A percentile compares a stretch with the other conserved stretches of the same genome.
Evolutionary conservation across 2,329 filamentous ascomycete genomes (phyloP).

Genomic region (Sarocladiaceae sp.): DNA sequence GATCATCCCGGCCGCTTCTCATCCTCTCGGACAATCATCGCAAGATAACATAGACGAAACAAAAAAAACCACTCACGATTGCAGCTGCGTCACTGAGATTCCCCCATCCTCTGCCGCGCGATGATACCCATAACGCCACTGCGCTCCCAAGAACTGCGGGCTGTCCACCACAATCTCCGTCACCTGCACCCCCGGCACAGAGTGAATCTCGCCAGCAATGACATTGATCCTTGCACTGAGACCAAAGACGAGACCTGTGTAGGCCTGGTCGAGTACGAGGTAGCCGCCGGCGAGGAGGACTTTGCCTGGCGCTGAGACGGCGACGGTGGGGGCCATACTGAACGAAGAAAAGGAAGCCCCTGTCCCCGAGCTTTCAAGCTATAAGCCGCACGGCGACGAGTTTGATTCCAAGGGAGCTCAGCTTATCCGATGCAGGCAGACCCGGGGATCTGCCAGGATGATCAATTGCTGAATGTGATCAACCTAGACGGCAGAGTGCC

Average conservation of each 20-base stretch:
- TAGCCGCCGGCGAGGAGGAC: slow-evolving; percentile 93
- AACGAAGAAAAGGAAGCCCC: background rate
- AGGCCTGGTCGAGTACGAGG: slow-evolving; percentile 80
- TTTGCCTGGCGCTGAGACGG: slow-evolving; percentile 90
- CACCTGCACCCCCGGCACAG: slow-evolving; percentile 56
- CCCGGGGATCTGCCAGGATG: background rate
- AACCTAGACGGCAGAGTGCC: background rate
- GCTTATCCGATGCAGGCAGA: no score
- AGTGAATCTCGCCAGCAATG: slow-evolving; percentile 49
- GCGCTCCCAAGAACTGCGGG: slow-evolving; percentile 81
- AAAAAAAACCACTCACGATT: slow-evolving; percentile 65
- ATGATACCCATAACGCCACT: slow-evolving; percentile 82
- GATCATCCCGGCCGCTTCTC: background rate
- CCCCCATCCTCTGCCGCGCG: slow-evolving; percentile 66
- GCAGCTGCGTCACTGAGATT: slow-evolving; percentile 72
- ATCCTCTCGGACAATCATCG: no score
- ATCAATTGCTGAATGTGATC: slow-evolving; percentile 1
- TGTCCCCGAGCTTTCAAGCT: no score
- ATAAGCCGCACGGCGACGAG: no score
- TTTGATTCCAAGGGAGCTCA: no score
- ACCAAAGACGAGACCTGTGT: slow-evolving; percentile 70
- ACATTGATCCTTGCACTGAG: slow-evolving; percentile 63
- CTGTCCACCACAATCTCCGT: slow-evolving; percentile 79
- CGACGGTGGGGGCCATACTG: slow-evolving; percentile 30
- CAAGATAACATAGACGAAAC: background rate